Base-by-base conservation (phyloP, 1,284 basidiomycete species). In the Malassezia nana region DNA sequence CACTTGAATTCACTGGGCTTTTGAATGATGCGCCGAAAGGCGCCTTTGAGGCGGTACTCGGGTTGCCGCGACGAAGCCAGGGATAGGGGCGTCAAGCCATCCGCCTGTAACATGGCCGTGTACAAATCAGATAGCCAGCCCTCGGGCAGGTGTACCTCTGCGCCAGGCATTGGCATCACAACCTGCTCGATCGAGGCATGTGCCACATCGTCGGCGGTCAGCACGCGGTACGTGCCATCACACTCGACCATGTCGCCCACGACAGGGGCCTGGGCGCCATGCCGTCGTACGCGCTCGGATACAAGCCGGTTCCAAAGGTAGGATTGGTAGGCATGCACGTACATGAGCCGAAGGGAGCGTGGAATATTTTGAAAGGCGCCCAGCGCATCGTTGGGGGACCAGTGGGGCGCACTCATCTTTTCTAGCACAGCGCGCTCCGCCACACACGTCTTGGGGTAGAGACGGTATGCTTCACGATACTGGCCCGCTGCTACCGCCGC, bases 261-360 rank as follows among this genome's bases (percentile, higher is more conserved):
- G 63, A 78, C 78, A 46, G 85, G 79, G 44, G 77, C 76, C 30
- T 79, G 77, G 60, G 87, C 86, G 26, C 82, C 78, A 22, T 82
- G 79, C 33, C 95, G 75, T 49, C 76, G 76, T 30, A 82, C 70
- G 15, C 77, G 75, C 72, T 82, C 80, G 54, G 82, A 73, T 65
- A 77, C 87, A 52, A 95, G 83, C 40, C 87, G 82, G 75, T 98
- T 99, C 94, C 92, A 99, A 26, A 98, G 84, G 67, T 96, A 98
- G 15, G 89, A 92, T 75, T 99, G 94, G 75, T 96, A 98, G 31
- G 92, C 91, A 75, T 99, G 94, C 43, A 96, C 83, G 71, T 98
- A 98, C 88, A 99, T 96, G 59, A 92, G 78, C 44, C 91, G 81
- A 60, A 99, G 81, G n/a, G 90, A 91, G 59, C 63, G 47, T 8